Conservation (phyloP, 2,329 filamentous ascomycete genomes). For the Alternaria ventricosa region DNA sequence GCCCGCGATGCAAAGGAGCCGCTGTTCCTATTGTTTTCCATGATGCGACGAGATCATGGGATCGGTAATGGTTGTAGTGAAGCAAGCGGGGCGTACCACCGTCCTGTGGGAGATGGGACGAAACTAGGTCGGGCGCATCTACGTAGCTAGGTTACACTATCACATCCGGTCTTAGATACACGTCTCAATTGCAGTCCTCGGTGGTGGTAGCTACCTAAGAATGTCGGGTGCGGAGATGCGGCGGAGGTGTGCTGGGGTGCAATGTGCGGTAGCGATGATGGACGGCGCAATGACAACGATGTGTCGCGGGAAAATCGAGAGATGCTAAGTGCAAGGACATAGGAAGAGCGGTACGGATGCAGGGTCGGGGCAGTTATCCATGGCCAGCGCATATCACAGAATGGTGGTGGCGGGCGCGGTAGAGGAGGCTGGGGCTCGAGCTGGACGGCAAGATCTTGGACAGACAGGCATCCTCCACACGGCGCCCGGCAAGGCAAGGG, state of each 20-base stretch:
- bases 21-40: conserved; percentile 41
- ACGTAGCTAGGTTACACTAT: conserved; percentile 22
- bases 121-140: conserved; percentile 5
- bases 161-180: conserved; percentile 23
- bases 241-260: conserved; percentile 14
- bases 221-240: conserved; percentile 11
- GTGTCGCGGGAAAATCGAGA: conserved; percentile 10
- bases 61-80: conserved; percentile 13
- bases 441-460: not conserved
- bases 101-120: conserved; percentile 18
- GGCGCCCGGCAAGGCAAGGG: not conserved
- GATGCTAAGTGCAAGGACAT: conserved; percentile 30
- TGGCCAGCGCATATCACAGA: conserved; percentile 26
- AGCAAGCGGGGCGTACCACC: conserved; percentile 15
- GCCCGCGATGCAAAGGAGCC: conserved; percentile 31
- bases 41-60: conserved; percentile 33
- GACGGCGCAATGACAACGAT: conserved; percentile 10
- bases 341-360: conserved; percentile 13
- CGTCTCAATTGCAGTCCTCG: conserved; percentile 20
- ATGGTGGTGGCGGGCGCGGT: conserved; percentile 19
- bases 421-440: conserved; percentile 14
- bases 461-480: conserved; percentile 8
- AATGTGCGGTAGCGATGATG: conserved; percentile 12
- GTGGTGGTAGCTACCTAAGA: conserved; percentile 32
- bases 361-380: conserved; percentile 18